Evolutionary conservation across 2,329 filamentous ascomycete species (phyloP), one percentile per base, ranked within the genome.

Genomic region (Ophiostoma pallidulum): DNA sequence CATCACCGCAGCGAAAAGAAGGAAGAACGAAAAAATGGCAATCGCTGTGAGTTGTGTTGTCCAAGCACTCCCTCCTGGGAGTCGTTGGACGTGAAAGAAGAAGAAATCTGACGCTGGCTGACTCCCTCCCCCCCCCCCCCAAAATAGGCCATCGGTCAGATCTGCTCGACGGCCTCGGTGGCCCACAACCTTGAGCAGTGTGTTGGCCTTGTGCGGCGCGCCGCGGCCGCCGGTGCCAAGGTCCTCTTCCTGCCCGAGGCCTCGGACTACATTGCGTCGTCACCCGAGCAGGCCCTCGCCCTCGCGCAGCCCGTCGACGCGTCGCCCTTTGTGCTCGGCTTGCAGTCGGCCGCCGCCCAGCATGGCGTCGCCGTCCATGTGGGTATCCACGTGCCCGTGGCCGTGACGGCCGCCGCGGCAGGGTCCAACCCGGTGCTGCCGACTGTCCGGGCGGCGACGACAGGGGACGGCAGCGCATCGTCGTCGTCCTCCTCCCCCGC

Each of bases 201-300:
- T 64, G 78, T 81, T 52, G 70, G 66, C 35, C 72, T 95, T 39
- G 74, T 92, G 47, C 72, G 72, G 49, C 85, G 84, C 62, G 89
- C 91, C 31, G 80, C 82, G 9, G 70, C 73, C 24, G 82, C 82
- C 48, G 87, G 87, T 38, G 90, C 90, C 35, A 53, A 86, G 77
- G 79, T 85, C 16, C 76, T 96, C 42, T 96, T 97, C 68, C 82
- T 96, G 45, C 91, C 91, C 12, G 91, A 96, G 73, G 91, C 91
- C 20, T 80, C 79, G 48, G 89, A 95, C 68, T 96, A 95, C 70
- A 89, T 96, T 58, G 84, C 80, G 18, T 71, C 75, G 2, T 81
- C 79, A 1, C 71, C 82, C 3, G 64, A 76, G 10, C 81, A 90
- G 57, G 84, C 83, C 0, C 66, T 89, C 8, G 72, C 77, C 4